Conservation (phyloP, 2,329 filamentous ascomycete genomes). For the Bipolaris gigantea region DNA sequence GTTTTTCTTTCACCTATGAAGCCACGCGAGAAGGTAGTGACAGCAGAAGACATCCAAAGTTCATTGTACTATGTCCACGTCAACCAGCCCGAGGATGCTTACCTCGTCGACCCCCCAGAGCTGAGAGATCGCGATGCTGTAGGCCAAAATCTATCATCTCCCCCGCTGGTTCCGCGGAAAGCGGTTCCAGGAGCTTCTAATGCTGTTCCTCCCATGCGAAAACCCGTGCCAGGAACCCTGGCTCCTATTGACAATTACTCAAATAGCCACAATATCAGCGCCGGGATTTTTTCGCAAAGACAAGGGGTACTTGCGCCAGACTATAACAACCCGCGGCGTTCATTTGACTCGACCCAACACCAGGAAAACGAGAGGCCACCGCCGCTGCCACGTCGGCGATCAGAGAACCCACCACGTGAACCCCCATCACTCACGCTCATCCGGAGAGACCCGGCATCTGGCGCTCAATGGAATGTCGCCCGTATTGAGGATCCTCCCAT, state of each 20-base stretch:
- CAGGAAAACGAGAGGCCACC: constrained; percentile 27
- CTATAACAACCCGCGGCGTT: constrained; percentile 25
- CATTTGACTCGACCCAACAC: constrained; percentile 27
- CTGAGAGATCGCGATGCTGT: constrained; percentile 17
- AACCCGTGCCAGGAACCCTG: constrained; percentile 34
- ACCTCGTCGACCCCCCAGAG: constrained; percentile 33
- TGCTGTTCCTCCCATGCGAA: constrained; percentile 24
- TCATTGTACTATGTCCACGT: constrained; percentile 92
- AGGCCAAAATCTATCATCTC: constrained; percentile 11
- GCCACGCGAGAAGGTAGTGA: constrained; percentile 85
- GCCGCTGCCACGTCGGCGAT: constrained; percentile 25
- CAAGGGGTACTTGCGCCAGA: constrained; percentile 21
- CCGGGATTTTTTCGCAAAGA: constrained; percentile 22
- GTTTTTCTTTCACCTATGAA: constrained; percentile 90
- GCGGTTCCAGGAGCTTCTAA: constrained; percentile 22
- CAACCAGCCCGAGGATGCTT: constrained; percentile 59
- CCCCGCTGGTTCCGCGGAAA: constrained; percentile 37
- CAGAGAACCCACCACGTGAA: constrained; percentile 15
- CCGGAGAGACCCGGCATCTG: constrained; percentile 53
- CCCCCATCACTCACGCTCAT: constrained; percentile 52
- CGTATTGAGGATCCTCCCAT: constrained; percentile 52
- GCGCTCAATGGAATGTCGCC: constrained; percentile 56
- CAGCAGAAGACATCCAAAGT: constrained; percentile 79
- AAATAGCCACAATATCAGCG: constrained; percentile 33
- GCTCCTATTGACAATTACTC: constrained; percentile 30